Evolutionary conservation across 148 eudicot genomes (phyloP), one percentile per base, ranked within the genome.

Genomic region (Fagopyrum esculentum): DNA sequence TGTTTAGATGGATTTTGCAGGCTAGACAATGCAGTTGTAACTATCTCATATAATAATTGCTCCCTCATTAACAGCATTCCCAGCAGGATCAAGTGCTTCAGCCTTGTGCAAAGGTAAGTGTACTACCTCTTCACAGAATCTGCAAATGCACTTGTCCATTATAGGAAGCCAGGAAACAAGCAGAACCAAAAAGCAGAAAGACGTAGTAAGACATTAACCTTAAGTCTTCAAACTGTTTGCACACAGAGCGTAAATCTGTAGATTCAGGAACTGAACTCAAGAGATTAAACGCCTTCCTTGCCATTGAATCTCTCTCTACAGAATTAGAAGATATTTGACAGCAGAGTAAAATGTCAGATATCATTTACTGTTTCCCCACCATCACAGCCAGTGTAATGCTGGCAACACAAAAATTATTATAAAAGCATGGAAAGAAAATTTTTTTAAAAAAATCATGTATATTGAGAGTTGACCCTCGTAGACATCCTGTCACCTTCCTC

Each of bases 71-170:
- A 80, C 77, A 76, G 99, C 99, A 84, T 92, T 87, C 22, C 98
- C 94, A 70, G 94, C 87, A 19, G 99, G 98, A 75, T 96, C 99
- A 77, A 92, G 87, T 55, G 89, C 84, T 80, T 96, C 97, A 72
- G 98, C 99, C 87, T 92, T 95, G 79, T 96, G 97, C 84, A 92
- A 76, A 74, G 99, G 94, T 75, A 96, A 85, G n/a, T 85, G 91
- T 47, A 96, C 97, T 73, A 96, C 99, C 77, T 97, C 99, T 88
- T 96, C 99, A 84, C 90, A 96, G 74, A 96, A 96, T 87, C 99
- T 96, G 87, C 43, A 77, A 80, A 80, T 70, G 45, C 60, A 70
- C 40, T 60, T 43, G 43, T 35, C 47, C 6, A 57, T 74, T 64
- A 49, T n/a, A 10, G n/a, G 46, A 59, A 68, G 9, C 45, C 51